A percentile compares a stretch with the other conserved stretches of the same genome.
Conservation (phyloP, 1,284 basidiomycete genomes). For the Austroboletus niveus region DNA sequence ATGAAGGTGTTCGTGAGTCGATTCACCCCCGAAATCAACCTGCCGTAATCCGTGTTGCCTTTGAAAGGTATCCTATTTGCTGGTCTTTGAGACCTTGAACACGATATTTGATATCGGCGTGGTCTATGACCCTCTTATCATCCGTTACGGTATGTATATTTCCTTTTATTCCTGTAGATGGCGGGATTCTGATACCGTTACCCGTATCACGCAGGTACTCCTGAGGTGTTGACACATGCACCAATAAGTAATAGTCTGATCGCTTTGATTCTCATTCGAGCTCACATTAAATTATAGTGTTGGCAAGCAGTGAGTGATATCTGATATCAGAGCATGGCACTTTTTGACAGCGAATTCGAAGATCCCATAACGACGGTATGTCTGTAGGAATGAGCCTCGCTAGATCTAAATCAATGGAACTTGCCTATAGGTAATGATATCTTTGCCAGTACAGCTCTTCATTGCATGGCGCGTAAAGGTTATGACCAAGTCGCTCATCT, state of each 20-base stretch:
- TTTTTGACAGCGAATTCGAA: constrained; percentile 5
- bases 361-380: constrained; percentile 21
- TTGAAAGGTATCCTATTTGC: constrained; percentile 40
- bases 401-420: neutral
- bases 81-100: constrained; percentile 43
- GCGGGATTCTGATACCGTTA: neutral
- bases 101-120: constrained; percentile 43
- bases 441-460: constrained; percentile 52
- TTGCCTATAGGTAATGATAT: constrained; percentile 41
- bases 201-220: neutral
- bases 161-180: neutral
- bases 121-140: constrained; percentile 45
- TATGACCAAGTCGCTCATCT: constrained; percentile 40
- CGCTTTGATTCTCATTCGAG: neutral
- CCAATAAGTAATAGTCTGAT: constrained; percentile 11
- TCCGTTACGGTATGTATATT: constrained; percentile 35
- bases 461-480: constrained; percentile 50
- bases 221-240: neutral
- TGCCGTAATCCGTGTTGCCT: neutral
- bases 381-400: neutral
- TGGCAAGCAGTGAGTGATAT: constrained; percentile 33
- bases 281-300: constrained; percentile 23
- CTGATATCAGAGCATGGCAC: neutral
- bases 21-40: neutral
- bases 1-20: constrained; percentile 39